A percentile compares a stretch with the other conserved stretches of the same genome.
These are phyloP conservation scores for Populus hybrid DNA, from an alignment of 441 rosid genomes.

Conservation along the genomic window DNA sequence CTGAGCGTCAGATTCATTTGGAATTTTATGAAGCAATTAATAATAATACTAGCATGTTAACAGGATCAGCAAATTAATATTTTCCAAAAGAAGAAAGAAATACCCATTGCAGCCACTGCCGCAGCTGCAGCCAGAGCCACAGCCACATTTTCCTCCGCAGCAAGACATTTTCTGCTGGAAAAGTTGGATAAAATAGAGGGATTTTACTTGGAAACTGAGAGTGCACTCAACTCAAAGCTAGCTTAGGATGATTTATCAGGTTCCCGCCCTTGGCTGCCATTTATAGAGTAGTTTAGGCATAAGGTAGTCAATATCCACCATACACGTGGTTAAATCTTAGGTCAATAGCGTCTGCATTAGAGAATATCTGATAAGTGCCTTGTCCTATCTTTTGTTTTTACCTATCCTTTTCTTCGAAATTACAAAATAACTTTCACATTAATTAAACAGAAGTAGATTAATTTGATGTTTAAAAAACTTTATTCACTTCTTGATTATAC, in stretches of 20 bases:
- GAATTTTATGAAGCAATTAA: background rate
- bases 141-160: slow-evolving; percentile 58
- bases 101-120: slow-evolving; percentile 55
- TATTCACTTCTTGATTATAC: too few relatives aligned
- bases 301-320: slow-evolving; percentile 22
- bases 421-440: background rate
- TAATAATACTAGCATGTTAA: background rate
- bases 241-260: background rate
- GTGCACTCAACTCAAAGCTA: background rate
- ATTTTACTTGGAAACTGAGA: background rate
- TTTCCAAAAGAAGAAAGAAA: background rate
- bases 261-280: background rate
- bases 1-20: background rate
- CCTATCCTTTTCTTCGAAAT: background rate
- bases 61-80: background rate
- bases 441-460: too few relatives aligned
- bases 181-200: background rate
- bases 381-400: too few relatives aligned
- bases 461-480: too few relatives aligned
- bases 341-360: background rate
- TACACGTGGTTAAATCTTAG: slow-evolving; percentile 41
- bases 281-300: slow-evolving; percentile 30
- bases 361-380: background rate
- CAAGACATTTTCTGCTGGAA: slow-evolving; percentile 37
- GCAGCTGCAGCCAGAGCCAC: slow-evolving; percentile 62